Base-by-base conservation (phyloP, 495 filamentous ascomycete genomes). In the Podospora pseudoanserina region DNA sequence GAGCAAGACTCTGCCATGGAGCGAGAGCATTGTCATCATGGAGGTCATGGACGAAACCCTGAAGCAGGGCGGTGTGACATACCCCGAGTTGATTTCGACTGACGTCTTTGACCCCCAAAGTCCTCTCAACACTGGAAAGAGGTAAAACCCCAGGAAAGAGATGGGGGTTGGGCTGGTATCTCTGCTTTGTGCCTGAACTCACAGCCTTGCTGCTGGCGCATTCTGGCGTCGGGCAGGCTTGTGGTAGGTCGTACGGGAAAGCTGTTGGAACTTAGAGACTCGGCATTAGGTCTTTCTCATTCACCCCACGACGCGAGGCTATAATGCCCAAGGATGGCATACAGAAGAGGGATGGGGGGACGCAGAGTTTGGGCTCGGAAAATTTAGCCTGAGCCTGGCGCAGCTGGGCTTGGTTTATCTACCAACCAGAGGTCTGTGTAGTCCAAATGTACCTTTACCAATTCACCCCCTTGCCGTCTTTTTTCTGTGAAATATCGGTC, bases 21-120 rank as follows among this genome's bases (percentile, higher is more conserved):
- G 89, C 71, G 94, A 98, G 83, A 96, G 92, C 76, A 84, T 97
- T 65, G 86, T 90, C 28, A 93, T 97, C 65, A 97, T 97, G 94
- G 89, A 94, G 76, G 86, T 89, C 15, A 97, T 97, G 94, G 94
- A 98, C 83, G 87, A 90, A 81, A 90, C 93, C 20, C 83, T 94
- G 74, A 84, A 80, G 77, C 90, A 94, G 83, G 88, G 89, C 61
- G 91, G 86, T 3, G 79, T 97, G 75, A 84, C 76, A 70, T 97
- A 96, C 83, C 91, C 93, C 30, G 88, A 91, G 66, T 81, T 86
- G 72, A 96, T 97, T 77, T 90, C 95, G 78, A 93, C 85, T 66
- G 85, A 85, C 61, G 86, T 92, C 57, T 94, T 88, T 79, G 86
- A 88, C 71, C 75, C 79, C 44, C 78, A 83, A 74, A 83, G 84